Evolutionary conservation across 169 alveolate species (phyloP).

Genomic region (Pseudocohnilembus persalinus): DNA sequence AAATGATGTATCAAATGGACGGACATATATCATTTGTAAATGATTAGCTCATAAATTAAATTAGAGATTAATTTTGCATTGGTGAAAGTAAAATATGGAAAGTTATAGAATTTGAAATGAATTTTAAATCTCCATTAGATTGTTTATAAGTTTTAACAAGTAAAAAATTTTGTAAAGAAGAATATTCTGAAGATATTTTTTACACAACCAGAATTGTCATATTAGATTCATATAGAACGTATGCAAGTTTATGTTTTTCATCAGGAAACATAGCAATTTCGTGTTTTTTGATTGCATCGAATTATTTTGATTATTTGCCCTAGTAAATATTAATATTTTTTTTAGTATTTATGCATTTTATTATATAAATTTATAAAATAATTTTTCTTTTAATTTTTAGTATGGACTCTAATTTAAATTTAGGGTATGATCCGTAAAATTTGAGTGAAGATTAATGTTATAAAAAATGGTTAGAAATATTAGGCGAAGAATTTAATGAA

Average conservation of each 20-base stretch:
- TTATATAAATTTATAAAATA: no score
- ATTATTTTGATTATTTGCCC: conserved; percentile 11
- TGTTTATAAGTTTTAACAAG: conserved; percentile 16
- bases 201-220: conserved; percentile 28
- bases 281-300: conserved; percentile 18
- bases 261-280: conserved; percentile 15
- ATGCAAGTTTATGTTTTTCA: conserved; percentile 20
- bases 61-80: conserved; percentile 23
- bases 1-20: conserved; percentile 19
- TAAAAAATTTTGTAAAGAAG: conserved; percentile 15
- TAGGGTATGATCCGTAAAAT: not conserved
- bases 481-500: conserved; percentile 11
- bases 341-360: no score
- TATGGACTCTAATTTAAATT: conserved; percentile 21
- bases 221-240: conserved; percentile 33
- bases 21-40: conserved; percentile 14
- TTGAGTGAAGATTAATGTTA: conserved; percentile 22
- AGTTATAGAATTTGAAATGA: conserved; percentile 31
- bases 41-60: conserved; percentile 26
- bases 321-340: conserved; percentile 2
- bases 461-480: conserved; percentile 26
- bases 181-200: conserved; percentile 18
- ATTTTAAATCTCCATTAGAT: conserved; percentile 20
- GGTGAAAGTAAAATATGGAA: conserved; percentile 34
- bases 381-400: not conserved